Evolutionary conservation across 768 basidiomycete genomes (phyloP).

Genomic region (Leccinum subtestaceum): DNA sequence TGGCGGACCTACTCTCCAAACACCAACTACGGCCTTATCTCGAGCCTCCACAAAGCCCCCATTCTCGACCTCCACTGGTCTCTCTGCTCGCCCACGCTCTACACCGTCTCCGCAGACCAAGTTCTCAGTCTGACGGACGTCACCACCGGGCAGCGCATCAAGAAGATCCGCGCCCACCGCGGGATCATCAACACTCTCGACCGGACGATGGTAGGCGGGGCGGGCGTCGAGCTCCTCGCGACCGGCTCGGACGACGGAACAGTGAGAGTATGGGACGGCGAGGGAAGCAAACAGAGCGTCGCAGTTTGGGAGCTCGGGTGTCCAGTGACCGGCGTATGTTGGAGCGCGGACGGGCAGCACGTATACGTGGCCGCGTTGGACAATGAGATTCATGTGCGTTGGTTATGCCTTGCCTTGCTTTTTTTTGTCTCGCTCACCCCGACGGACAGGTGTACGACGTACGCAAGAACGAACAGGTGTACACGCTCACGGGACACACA

Average conservation of each 20-base stretch:
- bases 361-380: constrained; percentile 92
- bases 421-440: too few relatives aligned
- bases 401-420: background rate
- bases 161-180: constrained; percentile 83
- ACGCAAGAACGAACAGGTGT: constrained; percentile 79
- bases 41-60: constrained; percentile 80
- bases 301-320: constrained; percentile 82
- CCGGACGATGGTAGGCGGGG: constrained; percentile 78
- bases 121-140: constrained; percentile 74
- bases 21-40: constrained; percentile 29
- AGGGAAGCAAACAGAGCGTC: constrained; percentile 67
- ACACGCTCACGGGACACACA: constrained; percentile 76
- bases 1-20: constrained; percentile 94
- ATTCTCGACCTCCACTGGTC: constrained; percentile 94
- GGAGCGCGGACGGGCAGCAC: constrained; percentile 87
- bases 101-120: constrained; percentile 90
- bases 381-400: constrained; percentile 90
- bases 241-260: constrained; percentile 92
- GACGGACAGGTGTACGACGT: constrained; percentile 76
- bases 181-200: constrained; percentile 91
- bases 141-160: constrained; percentile 76
- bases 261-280: constrained; percentile 90
- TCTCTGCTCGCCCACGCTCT: constrained; percentile 65
- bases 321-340: constrained; percentile 89
- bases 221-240: constrained; percentile 80